phyloP scores from a whole-genome alignment of 768 basidiomycete genomes.

The Cystobasidium ongulense region DNA sequence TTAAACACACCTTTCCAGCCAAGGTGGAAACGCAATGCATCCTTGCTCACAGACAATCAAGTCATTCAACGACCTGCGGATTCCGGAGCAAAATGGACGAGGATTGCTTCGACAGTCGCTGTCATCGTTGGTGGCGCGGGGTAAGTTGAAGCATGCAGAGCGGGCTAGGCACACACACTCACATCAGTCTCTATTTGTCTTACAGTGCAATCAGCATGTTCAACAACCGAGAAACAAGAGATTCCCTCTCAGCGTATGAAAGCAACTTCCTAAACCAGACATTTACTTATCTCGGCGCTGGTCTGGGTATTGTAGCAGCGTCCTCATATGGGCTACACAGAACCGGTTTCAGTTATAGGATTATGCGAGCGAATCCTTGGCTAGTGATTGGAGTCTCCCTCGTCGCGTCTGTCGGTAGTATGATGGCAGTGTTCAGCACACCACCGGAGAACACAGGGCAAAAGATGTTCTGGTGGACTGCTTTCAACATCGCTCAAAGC shows the following conservation, averaged over 20 bases:
- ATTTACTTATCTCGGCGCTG: slow-evolving; percentile 68
- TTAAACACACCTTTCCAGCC: not conserved
- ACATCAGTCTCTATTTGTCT: not conserved
- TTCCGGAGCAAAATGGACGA: slow-evolving; percentile 16
- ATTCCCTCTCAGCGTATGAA: slow-evolving; percentile 33
- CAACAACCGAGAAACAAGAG: slow-evolving; percentile 37
- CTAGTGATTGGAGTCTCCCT: slow-evolving; percentile 36
- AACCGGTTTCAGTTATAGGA: slow-evolving; percentile 30
- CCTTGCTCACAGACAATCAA: slow-evolving; percentile 14
- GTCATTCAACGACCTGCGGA: slow-evolving; percentile 12
- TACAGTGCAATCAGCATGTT: slow-evolving; percentile 35
- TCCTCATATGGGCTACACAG: slow-evolving; percentile 50
- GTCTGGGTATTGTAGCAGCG: slow-evolving; percentile 65
- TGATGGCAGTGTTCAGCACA: slow-evolving; percentile 74
- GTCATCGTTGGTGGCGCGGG: slow-evolving; percentile 24
- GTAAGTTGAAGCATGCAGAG: slow-evolving; percentile 15
- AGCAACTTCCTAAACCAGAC: slow-evolving; percentile 34
- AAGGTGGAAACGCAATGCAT: not conserved
- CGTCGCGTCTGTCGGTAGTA: slow-evolving; percentile 66
- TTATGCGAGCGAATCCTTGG: slow-evolving; percentile 41
- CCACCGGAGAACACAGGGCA: slow-evolving; percentile 55
- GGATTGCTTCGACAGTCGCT: slow-evolving; percentile 14
- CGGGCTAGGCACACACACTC: slow-evolving; percentile 16
- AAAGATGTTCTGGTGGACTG: slow-evolving; percentile 46
- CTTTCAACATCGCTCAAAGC: slow-evolving; percentile 77